These are phyloP conservation scores for Spergularia marina DNA, from an alignment of 148 eudicot genomes.

Conservation along the genomic window DNA sequence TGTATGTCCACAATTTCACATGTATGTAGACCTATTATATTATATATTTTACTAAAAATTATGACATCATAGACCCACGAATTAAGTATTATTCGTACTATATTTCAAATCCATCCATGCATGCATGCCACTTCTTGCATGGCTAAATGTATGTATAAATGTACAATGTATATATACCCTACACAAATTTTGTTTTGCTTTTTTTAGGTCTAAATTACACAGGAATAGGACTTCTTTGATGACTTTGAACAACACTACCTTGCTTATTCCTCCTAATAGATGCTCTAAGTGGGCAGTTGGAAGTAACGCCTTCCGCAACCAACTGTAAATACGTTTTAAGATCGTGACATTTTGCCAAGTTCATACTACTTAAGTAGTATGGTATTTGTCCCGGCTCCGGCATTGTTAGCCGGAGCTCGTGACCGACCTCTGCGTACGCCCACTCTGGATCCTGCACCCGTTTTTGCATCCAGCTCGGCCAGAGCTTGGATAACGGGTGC, in stretches of 20 bases:
- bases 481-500: neutral
- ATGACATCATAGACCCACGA: too few species aligned
- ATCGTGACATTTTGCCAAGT: constrained; percentile 76
- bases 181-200: neutral
- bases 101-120: neutral
- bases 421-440: constrained; percentile 81
- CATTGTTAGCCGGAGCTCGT: constrained; percentile 54
- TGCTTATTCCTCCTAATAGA: constrained; percentile 33
- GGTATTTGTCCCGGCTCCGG: constrained; percentile 26
- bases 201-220: neutral
- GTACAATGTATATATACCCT: neutral
- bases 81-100: neutral
- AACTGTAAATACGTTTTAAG: constrained; percentile 71
- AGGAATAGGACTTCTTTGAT: neutral
- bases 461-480: constrained; percentile 51
- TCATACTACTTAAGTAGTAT: constrained; percentile 24
- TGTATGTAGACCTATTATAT: too few species aligned
- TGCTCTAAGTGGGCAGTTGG: constrained; percentile 54
- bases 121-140: neutral
- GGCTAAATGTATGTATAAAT: neutral
- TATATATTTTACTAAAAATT: too few species aligned
- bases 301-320: constrained; percentile 46
- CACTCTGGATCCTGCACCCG: constrained; percentile 49
- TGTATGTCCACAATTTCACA: too few species aligned
- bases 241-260: neutral